These are phyloP conservation scores for Solanum hybrid DNA, from an alignment of 305 asterid species.

Conservation along the genomic window DNA sequence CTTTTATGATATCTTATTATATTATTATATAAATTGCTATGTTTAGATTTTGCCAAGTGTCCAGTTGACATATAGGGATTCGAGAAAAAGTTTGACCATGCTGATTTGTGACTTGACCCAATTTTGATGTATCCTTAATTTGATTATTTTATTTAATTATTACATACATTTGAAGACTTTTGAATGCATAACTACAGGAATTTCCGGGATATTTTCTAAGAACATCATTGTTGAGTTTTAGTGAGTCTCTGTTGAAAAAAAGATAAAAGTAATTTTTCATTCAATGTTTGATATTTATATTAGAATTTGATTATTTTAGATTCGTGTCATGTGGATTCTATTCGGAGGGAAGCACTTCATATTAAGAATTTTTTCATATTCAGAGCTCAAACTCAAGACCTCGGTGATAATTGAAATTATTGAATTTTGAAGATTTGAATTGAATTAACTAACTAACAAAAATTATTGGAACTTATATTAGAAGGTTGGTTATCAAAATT, in stretches of 20 bases:
- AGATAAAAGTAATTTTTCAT: background rate
- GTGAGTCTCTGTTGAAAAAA: background rate
- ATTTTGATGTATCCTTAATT: background rate
- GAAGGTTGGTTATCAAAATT: background rate
- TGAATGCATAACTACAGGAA: background rate
- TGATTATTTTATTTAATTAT: background rate
- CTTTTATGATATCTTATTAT: background rate
- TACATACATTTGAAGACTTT: background rate
- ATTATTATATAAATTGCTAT: background rate
- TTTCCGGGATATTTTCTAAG: background rate
- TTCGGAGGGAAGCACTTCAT: background rate
- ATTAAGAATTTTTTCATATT: too few species aligned
- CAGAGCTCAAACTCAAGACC: too few species aligned
- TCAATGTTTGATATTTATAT: background rate
- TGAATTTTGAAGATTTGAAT: background rate
- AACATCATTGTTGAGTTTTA: background rate
- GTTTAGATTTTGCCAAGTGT: background rate
- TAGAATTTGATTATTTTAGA: too few species aligned
- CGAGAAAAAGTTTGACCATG: background rate
- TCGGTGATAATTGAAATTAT: background rate
- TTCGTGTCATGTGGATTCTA: too few species aligned
- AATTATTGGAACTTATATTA: background rate
- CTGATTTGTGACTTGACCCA: conserved; percentile 3
- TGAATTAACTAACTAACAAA: background rate
- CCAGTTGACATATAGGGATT: background rate